A percentile compares a stretch with the other conserved stretches of the same genome.
Evolutionary conservation across 2,329 filamentous ascomycete species (phyloP).

Genomic region (Macrophomina tecta): DNA sequence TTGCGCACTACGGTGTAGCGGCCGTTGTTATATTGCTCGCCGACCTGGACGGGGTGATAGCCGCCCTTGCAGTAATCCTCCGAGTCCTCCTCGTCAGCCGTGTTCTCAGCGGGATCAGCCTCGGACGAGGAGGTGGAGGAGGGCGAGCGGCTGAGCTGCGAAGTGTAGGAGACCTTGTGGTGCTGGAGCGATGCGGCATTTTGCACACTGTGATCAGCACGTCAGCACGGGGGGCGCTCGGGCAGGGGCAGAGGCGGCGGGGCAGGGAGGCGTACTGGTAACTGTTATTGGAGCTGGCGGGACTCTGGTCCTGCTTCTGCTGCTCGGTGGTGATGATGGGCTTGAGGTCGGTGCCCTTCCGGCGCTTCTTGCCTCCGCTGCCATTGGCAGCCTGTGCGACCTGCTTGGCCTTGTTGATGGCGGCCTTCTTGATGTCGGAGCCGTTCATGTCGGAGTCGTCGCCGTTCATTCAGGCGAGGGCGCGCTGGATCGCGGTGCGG

Average conservation of each 20-base stretch:
- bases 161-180: slow-evolving; percentile 55
- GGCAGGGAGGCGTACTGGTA: slow-evolving; percentile 50
- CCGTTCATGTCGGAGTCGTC: slow-evolving; percentile 61
- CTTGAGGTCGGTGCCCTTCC: slow-evolving; percentile 73
- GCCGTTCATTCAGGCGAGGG: slow-evolving; percentile 25
- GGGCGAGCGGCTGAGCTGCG: slow-evolving; percentile 73
- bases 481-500: slow-evolving; percentile 25
- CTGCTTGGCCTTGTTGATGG: slow-evolving; percentile 70
- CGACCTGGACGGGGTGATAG: slow-evolving; percentile 92
- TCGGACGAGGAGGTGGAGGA: slow-evolving; percentile 79
- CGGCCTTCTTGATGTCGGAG: slow-evolving; percentile 67
- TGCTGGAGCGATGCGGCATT: slow-evolving; percentile 58
- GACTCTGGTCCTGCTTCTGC: slow-evolving; percentile 55
- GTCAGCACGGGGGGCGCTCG: slow-evolving; percentile 13
- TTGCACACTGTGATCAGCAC: slow-evolving; percentile 40
- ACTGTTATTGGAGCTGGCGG: slow-evolving; percentile 41
- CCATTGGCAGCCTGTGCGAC: slow-evolving; percentile 64
- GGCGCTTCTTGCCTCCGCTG: slow-evolving; percentile 72
- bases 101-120: slow-evolving; percentile 82
- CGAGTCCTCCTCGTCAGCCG: slow-evolving; percentile 96
- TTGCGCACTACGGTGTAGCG: slow-evolving; percentile 97
- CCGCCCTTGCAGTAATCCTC: slow-evolving; percentile 99
- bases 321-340: slow-evolving; percentile 76
- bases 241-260: slow-evolving; percentile 6
- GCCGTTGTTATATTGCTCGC: slow-evolving; percentile 96